Evolutionary conservation across 2,329 filamentous ascomycete genomes (phyloP).

Genomic region (Penicillium sp.): DNA sequence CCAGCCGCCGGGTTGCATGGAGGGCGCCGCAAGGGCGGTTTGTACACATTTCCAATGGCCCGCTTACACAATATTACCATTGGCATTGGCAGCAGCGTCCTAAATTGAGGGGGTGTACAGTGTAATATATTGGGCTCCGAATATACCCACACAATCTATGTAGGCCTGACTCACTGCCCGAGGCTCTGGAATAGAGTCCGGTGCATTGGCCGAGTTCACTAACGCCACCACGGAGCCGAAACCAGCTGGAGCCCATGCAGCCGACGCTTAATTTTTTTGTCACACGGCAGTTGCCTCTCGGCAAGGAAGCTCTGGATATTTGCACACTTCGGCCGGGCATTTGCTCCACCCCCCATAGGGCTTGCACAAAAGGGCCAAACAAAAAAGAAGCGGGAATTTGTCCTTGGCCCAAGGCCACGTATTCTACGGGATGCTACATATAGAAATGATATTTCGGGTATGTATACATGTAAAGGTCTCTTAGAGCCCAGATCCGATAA

Average conservation of each 20-base stretch:
- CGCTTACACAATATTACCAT: constrained; percentile 4
- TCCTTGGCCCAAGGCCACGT: constrained; percentile 3
- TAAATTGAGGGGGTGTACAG: background rate
- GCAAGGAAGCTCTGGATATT: background rate
- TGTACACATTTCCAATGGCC: background rate
- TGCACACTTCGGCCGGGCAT: background rate
- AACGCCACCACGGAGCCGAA: constrained; percentile 15
- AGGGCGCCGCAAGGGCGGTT: constrained; percentile 5
- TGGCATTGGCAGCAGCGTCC: background rate
- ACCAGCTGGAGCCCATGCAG: constrained; percentile 16
- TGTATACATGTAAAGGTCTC: constrained; percentile 4
- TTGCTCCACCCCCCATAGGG: background rate
- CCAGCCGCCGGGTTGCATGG: constrained; percentile 19
- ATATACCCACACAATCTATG: background rate
- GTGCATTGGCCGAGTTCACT: constrained; percentile 9
- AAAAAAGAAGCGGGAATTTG: background rate
- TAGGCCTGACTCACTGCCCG: background rate
- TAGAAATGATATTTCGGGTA: background rate
- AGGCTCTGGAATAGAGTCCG: background rate
- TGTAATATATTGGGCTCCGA: background rate
- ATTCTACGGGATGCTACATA: constrained; percentile 1
- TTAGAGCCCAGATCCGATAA: background rate
- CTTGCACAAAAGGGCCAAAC: background rate
- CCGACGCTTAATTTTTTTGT: constrained; percentile 9
- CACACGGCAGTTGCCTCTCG: constrained; percentile 5